Evolutionary conservation across 768 basidiomycete genomes (phyloP), one percentile per base, ranked within the genome.

Genomic region (Porphyrellus cyaneotinctus): DNA sequence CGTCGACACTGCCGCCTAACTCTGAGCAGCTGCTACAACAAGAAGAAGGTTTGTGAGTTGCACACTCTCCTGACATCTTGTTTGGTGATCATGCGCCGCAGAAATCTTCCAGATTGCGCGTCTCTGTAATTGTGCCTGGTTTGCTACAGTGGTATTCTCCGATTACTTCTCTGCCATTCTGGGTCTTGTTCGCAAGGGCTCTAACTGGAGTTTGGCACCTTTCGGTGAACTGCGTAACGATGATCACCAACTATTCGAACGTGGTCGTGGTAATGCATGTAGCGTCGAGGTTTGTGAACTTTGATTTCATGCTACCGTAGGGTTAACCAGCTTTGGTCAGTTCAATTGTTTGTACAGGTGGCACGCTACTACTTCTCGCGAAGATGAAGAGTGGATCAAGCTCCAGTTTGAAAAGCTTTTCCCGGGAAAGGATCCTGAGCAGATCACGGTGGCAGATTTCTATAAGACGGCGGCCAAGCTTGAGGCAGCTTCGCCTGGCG

Each of bases 311-410:
- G 24, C 6, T 35, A 35, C 2, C 9, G 12, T 12, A 28, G 15
- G 24, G 36, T 24, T 63, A 12, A 63, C 37, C 6, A 5, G n/a
- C 4, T 38, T 41, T 43, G 4, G 11, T 18, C 35, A 88, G 85
- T 92, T 92, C 74, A 92, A 92, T 60, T 87, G 86, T 60, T 70
- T 92, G 50, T 92, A 92, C 68, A 80, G 87, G 18, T 82, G 91
- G 91, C 91, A 93, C 42, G 85, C 91, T 1, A 91, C 90, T 0
- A 88, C 86, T 0, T 89, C 86, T 39, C 59, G 63, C 15, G 75
- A 78, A 48, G 90, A 91, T 48, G 90, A 88, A 63, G 68, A 82
- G 51, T 91, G 88, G 87, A 79, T 84, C 3, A 61, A 70, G 32
- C 26, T 63, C 18, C 66, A 82, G 17, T 82, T 87, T 60, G 57